Percentiles rank a stretch among this genome's conserved stretches.
Conservation (phyloP, 1,284 basidiomycete genomes). For the Lentinula novae-zelandiae region DNA sequence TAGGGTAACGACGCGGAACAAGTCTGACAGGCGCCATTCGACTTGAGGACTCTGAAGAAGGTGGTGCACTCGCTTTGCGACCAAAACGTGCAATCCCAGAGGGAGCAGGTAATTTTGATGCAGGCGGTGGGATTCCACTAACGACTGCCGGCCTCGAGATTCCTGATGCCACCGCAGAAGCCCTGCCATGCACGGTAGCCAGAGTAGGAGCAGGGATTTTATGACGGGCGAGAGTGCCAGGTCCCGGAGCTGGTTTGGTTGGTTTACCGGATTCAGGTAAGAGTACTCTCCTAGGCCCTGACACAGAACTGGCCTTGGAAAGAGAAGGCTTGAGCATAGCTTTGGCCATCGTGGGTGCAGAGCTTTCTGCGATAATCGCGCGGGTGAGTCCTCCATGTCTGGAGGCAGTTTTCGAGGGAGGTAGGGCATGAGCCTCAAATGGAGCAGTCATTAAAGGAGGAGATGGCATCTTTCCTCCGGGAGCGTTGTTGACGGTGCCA, state of each 20-base stretch:
- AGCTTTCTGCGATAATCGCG: neutral
- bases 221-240: neutral
- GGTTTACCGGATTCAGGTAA: neutral
- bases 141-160: neutral
- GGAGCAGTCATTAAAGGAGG: neutral
- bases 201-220: neutral
- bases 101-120: constrained; percentile 9
- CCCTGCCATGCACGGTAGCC: neutral
- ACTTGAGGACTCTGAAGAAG: neutral
- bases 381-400: neutral
- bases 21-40: neutral
- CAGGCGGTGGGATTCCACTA: neutral
- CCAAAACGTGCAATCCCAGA: constrained; percentile 9
- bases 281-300: neutral
- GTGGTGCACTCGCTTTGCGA: neutral
- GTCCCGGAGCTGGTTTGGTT: neutral
- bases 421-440: neutral
- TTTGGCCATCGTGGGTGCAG: neutral
- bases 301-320: neutral
- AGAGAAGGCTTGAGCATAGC: neutral
- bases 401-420: neutral
- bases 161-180: neutral
- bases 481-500: neutral
- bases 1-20: neutral
- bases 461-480: neutral